These are phyloP conservation scores for Acaromyces ingoldii DNA, from an alignment of 1,284 basidiomycete genomes.

Conservation along the genomic window DNA sequence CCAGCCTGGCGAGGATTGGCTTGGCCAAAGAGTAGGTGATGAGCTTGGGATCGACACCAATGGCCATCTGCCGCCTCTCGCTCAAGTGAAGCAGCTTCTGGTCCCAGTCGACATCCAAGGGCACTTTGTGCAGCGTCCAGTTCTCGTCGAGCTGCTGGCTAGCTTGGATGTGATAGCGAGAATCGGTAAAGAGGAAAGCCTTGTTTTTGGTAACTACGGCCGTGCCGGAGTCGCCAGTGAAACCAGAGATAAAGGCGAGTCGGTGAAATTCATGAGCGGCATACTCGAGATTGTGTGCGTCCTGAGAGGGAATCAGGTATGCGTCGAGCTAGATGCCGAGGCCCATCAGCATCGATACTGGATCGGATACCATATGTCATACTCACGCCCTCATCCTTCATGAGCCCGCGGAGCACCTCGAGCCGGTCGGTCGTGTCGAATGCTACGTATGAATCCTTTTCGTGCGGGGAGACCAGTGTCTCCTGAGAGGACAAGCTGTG, in stretches of 20 bases:
- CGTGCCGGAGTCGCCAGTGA: conserved; percentile 77
- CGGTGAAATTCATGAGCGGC: conserved; percentile 75
- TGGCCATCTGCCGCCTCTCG: too few species aligned
- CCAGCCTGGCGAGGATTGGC: conserved; percentile 15
- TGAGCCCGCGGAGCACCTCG: conserved; percentile 29
- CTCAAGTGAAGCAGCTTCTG: conserved; percentile 56
- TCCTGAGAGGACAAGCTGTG: too few species aligned
- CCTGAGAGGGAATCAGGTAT: conserved; percentile 69
- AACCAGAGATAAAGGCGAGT: conserved; percentile 71
- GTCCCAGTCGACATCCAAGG: conserved; percentile 45
- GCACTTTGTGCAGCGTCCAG: conserved; percentile 68
- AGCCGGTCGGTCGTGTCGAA: conserved; percentile 36
- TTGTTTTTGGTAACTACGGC: conserved; percentile 65
- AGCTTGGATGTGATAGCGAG: conserved; percentile 84
- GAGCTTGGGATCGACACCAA: too few species aligned
- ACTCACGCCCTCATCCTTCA: conserved; percentile 31
- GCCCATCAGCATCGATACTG: too few species aligned
- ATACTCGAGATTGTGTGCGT: conserved; percentile 84
- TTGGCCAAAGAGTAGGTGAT: conserved; percentile 59
- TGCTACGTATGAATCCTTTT: too few species aligned
- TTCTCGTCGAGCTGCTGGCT: conserved; percentile 67
- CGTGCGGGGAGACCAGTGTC: too few species aligned
- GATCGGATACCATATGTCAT: too few species aligned
- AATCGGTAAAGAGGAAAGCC: conserved; percentile 68
- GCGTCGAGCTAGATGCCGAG: too few species aligned